These are phyloP conservation scores for Cornus kousa DNA, from an alignment of 148 eudicot species.

Conservation along the genomic window DNA sequence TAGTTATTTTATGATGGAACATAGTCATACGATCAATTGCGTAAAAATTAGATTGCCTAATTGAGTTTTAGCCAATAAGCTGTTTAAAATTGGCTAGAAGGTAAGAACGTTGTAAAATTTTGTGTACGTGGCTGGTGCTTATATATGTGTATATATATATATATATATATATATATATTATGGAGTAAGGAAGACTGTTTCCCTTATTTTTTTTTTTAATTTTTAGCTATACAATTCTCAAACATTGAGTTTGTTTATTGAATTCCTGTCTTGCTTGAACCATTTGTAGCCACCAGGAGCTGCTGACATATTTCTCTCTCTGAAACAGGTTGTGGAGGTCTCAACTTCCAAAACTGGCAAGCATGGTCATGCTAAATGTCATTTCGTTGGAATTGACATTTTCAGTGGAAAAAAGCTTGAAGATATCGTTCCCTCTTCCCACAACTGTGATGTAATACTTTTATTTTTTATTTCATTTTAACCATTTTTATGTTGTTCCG, in stretches of 20 bases:
- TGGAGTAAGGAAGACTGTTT: too few species aligned
- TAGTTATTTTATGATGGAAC: too few species aligned
- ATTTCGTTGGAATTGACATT: constrained; percentile 66
- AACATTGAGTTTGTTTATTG: not conserved
- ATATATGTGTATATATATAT: too few species aligned
- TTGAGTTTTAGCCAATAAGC: too few species aligned
- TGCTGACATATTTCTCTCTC: not conserved
- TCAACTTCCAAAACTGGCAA: constrained; percentile 86
- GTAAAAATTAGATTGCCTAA: too few species aligned
- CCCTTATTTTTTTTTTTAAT: too few species aligned
- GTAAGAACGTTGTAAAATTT: too few species aligned
- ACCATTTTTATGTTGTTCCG: not conserved
- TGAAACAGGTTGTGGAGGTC: constrained; percentile 64
- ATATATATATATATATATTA: too few species aligned
- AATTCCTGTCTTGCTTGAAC: not conserved
- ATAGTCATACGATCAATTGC: too few species aligned
- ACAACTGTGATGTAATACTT: constrained; percentile 65
- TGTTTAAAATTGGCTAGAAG: too few species aligned
- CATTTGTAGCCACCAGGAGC: not conserved
- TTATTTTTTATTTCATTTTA: not conserved
- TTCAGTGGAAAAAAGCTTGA: constrained; percentile 73
- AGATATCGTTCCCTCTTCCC: constrained; percentile 75
- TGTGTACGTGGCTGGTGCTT: too few species aligned
- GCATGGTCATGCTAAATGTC: constrained; percentile 77
- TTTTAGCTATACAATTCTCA: too few species aligned